Conservation (phyloP, 495 filamentous ascomycete genomes). For the Cairneyella variabilis region DNA sequence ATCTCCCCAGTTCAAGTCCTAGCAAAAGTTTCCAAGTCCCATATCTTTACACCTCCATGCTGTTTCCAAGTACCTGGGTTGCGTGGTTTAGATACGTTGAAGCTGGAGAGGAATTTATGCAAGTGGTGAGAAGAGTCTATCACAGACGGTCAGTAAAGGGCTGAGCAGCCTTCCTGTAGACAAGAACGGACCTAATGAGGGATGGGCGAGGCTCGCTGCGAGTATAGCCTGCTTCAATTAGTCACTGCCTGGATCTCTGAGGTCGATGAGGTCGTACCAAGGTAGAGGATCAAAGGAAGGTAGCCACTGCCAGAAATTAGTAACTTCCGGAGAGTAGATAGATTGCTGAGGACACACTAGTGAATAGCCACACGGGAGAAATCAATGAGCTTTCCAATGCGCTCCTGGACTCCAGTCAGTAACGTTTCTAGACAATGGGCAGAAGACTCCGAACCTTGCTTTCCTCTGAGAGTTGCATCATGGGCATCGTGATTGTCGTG, state of each 20-base stretch:
- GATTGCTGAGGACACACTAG: constrained; percentile 73
- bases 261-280: constrained; percentile 59
- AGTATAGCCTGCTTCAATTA: constrained; percentile 70
- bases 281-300: constrained; percentile 92
- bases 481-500: constrained; percentile 29
- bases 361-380: constrained; percentile 93
- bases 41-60: no score
- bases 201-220: constrained; percentile 87
- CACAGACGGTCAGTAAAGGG: background rate
- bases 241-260: constrained; percentile 13
- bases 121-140: constrained; percentile 70
- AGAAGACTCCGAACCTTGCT: constrained; percentile 66
- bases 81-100: no score
- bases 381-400: constrained; percentile 92
- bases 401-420: constrained; percentile 61
- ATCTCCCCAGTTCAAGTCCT: background rate
- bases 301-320: constrained; percentile 66
- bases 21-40: no score
- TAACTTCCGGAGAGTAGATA: constrained; percentile 85
- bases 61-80: no score
- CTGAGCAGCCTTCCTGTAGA: background rate
- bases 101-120: constrained; percentile 40
- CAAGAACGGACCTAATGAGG: constrained; percentile 72
- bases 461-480: constrained; percentile 93
- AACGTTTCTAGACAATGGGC: background rate